These are phyloP conservation scores for Aureobasidium sp. DNA, from an alignment of 2,329 filamentous ascomycete species.

Conservation along the genomic window DNA sequence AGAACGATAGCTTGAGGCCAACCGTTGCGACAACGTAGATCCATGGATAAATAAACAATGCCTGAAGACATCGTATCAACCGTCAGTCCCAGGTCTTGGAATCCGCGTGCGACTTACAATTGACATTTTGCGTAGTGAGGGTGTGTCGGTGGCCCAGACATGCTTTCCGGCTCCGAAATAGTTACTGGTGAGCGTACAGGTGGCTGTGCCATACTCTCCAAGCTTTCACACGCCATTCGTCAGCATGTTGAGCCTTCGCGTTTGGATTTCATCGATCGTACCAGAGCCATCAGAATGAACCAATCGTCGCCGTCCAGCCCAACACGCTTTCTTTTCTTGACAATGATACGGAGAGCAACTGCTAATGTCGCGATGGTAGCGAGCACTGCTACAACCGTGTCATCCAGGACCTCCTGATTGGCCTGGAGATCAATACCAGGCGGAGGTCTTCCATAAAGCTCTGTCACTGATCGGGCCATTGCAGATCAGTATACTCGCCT, in stretches of 20 bases:
- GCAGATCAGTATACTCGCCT: background rate
- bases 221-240: background rate
- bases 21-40: slow-evolving; percentile 3
- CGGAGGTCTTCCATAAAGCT: background rate
- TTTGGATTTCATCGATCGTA: background rate
- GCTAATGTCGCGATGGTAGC: background rate
- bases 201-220: background rate
- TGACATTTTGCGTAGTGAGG: background rate
- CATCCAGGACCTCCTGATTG: background rate
- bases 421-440: background rate
- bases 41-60: background rate
- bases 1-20: background rate
- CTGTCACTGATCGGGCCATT: background rate
- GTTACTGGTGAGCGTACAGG: background rate
- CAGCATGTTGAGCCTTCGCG: background rate
- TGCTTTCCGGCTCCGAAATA: background rate
- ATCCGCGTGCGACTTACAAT: background rate
- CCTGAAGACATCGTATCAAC: background rate
- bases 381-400: background rate
- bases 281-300: background rate
- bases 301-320: background rate
- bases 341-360: background rate
- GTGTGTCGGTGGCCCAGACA: background rate
- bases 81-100: background rate
- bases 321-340: background rate